A percentile compares a stretch with the other conserved stretches of the same genome.
Conservation (phyloP, 306 rosid genomes). For the Prunus mongolica region DNA sequence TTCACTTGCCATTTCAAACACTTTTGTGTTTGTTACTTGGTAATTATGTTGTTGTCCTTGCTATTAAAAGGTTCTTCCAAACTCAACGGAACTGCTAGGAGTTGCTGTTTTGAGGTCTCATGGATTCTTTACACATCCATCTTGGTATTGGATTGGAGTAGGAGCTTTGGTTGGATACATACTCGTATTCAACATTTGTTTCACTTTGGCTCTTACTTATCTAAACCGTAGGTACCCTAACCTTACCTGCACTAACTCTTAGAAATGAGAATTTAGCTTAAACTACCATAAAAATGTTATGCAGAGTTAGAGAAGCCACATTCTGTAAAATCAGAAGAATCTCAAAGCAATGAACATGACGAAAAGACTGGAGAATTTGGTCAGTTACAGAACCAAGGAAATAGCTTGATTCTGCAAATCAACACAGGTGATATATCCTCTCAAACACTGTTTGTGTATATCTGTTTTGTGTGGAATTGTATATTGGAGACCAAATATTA, state of each 20-base stretch:
- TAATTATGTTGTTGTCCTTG: neutral
- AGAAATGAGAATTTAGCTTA: neutral
- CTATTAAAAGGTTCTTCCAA: slow-evolving; percentile 33
- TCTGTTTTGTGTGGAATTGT: too few relatives aligned
- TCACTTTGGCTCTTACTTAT: slow-evolving; percentile 37
- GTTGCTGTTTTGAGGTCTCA: slow-evolving; percentile 38
- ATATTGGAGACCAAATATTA: neutral
- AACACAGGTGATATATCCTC: slow-evolving; percentile 32
- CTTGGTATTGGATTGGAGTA: slow-evolving; percentile 22
- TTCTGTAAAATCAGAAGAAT: slow-evolving; percentile 26
- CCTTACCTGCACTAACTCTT: neutral
- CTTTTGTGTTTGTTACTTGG: neutral
- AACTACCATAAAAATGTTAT: neutral
- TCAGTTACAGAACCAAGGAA: too few relatives aligned
- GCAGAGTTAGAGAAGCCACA: slow-evolving; percentile 21
- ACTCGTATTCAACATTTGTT: slow-evolving; percentile 32
- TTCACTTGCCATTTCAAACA: neutral
- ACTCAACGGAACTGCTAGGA: slow-evolving; percentile 36
- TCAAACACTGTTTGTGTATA: neutral
- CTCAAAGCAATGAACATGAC: neutral
- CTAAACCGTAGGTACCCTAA: slow-evolving; percentile 40
- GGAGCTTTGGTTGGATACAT: slow-evolving; percentile 20
- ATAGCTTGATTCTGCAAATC: slow-evolving; percentile 18
- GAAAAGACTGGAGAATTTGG: too few relatives aligned
- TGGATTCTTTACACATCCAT: slow-evolving; percentile 35